Conservation (phyloP, 805 yeast genomes). For the Scheffersomyces ergatensis region DNA sequence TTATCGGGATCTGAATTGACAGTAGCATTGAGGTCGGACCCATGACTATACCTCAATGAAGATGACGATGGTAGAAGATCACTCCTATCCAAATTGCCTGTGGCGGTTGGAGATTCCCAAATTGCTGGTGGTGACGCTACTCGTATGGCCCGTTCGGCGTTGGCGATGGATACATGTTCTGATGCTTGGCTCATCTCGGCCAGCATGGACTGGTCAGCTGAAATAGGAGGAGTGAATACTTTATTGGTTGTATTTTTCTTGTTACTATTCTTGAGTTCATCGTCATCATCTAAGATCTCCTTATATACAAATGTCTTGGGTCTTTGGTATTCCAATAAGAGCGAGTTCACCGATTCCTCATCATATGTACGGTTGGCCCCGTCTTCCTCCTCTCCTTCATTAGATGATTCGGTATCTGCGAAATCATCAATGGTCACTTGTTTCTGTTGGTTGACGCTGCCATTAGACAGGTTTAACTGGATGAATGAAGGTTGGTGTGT, state of each 20-base stretch:
- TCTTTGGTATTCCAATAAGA: slow-evolving; percentile 24
- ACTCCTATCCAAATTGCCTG: neutral
- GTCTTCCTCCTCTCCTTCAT: slow-evolving; percentile 11
- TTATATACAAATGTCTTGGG: slow-evolving; percentile 18
- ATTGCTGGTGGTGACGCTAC: neutral
- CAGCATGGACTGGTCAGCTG: neutral
- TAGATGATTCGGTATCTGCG: slow-evolving; percentile 33
- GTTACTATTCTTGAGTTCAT: neutral
- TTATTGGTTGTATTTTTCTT: neutral
- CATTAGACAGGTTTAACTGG: neutral
- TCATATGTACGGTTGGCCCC: slow-evolving; percentile 5
- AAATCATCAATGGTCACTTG: slow-evolving; percentile 29
- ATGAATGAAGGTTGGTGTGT: neutral
- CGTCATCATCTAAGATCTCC: slow-evolving; percentile 26
- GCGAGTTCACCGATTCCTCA: slow-evolving; percentile 21
- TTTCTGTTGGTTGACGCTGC: slow-evolving; percentile 7
- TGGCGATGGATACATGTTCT: neutral
- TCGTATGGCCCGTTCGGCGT: neutral
- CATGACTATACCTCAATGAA: neutral
- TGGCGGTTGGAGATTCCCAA: neutral
- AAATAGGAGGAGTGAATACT: neutral
- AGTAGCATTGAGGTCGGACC: neutral
- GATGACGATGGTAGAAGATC: neutral
- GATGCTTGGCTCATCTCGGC: neutral
- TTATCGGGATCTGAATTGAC: neutral